Evolutionary conservation across 2,329 filamentous ascomycete genomes (phyloP).

Genomic region (Metarhizium anisopliae): DNA sequence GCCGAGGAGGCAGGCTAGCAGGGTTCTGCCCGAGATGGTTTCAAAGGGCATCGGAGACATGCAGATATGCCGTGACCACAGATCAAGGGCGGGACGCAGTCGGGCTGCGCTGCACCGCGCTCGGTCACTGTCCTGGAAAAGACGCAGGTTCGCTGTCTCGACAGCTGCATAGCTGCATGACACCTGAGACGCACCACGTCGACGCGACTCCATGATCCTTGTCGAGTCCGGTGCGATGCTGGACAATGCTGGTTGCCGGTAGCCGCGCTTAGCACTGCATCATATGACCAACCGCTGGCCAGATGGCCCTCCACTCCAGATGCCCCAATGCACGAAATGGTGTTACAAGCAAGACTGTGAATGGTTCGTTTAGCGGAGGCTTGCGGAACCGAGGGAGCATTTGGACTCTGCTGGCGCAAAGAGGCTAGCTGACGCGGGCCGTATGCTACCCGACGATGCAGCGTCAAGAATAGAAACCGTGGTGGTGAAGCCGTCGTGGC

Average conservation of each 20-base stretch:
- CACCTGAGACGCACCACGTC: neutral
- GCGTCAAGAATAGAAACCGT: no score
- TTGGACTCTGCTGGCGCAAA: neutral
- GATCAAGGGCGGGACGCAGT: neutral
- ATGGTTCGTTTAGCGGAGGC: neutral
- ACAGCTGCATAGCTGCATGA: no score
- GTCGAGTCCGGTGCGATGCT: neutral
- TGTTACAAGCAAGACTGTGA: neutral
- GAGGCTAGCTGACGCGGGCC: no score
- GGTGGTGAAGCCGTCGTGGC: no score
- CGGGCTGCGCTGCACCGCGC: neutral
- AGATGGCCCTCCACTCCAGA: neutral
- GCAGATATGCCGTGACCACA: neutral
- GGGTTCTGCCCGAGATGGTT: no score
- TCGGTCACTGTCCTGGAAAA: neutral
- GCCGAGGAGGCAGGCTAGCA: no score
- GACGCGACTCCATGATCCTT: neutral
- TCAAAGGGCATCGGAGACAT: constrained; percentile 1
- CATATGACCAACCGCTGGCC: no score
- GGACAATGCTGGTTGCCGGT: neutral
- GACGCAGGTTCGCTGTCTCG: no score
- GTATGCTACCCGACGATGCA: no score
- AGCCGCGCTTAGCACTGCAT: neutral
- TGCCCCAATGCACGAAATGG: neutral
- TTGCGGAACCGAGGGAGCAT: neutral